Evolutionary conservation across 2,329 filamentous ascomycete species (phyloP).

Genomic region (Colletotrichum salicis): DNA sequence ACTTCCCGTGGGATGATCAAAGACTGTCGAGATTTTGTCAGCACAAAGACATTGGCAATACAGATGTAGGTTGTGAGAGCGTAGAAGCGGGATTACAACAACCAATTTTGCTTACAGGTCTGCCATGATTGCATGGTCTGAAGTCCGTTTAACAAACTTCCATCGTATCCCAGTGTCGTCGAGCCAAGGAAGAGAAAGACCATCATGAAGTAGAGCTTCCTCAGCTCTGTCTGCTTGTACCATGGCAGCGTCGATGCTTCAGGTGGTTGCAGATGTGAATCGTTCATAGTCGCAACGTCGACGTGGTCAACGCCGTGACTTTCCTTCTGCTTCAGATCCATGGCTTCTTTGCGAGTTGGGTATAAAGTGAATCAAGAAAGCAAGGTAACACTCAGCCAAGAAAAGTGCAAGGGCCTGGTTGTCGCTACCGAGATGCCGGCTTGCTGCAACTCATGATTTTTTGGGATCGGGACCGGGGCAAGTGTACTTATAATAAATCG

Average conservation of each 20-base stretch:
- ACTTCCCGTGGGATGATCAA: constrained; percentile 48
- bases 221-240: constrained; percentile 45
- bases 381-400: background rate
- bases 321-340: constrained; percentile 26
- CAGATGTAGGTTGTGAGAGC: background rate
- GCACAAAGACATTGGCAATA: background rate
- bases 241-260: constrained; percentile 37
- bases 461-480: background rate
- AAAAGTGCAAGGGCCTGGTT: too few relatives aligned
- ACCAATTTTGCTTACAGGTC: constrained; percentile 41
- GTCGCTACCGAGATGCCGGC: background rate
- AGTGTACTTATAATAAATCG: constrained; percentile 16
- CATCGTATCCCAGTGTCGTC: constrained; percentile 52
- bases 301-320: constrained; percentile 18
- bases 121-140: constrained; percentile 57
- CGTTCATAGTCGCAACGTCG: background rate
- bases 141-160: constrained; percentile 58
- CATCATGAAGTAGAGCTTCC: constrained; percentile 46
- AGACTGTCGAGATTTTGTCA: constrained; percentile 36
- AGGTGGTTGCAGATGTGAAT: constrained; percentile 7
- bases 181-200: constrained; percentile 47
- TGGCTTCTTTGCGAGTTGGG: background rate
- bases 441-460: background rate
- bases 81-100: background rate
- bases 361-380: background rate